phyloP scores from a whole-genome alignment of 805 yeast genomes.

The Lachancea thermotolerans region DNA sequence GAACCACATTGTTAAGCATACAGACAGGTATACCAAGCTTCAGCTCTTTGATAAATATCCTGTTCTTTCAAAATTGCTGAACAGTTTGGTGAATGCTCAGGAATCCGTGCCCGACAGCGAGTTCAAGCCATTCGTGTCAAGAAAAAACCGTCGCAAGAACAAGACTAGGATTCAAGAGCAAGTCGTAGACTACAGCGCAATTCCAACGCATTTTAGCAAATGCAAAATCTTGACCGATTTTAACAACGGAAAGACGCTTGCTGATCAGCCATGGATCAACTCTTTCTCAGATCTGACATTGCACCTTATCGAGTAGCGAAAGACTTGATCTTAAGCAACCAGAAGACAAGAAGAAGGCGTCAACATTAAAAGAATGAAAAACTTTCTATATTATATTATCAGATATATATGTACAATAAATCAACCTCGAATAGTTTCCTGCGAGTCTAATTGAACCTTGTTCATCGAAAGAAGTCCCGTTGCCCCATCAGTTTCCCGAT shows the following conservation, averaged over 20 bases:
- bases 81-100: constrained; percentile 5
- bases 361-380: not conserved
- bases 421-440: no score
- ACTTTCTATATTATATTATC: no score
- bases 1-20: constrained; percentile 47
- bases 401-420: no score
- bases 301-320: constrained; percentile 28
- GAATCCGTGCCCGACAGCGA: constrained; percentile 11
- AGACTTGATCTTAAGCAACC: no score
- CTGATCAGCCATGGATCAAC: constrained; percentile 38
- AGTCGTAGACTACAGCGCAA: constrained; percentile 17
- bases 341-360: no score
- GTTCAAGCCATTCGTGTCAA: constrained; percentile 21
- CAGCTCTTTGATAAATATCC: constrained; percentile 42
- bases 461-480: no score
- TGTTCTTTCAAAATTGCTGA: constrained; percentile 35
- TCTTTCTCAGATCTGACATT: constrained; percentile 48
- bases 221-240: constrained; percentile 22
- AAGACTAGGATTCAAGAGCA: constrained; percentile 14
- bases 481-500: no score
- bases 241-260: constrained; percentile 17
- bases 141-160: constrained; percentile 14
- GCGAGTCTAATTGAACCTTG: no score
- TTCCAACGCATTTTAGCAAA: constrained; percentile 15
- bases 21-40: constrained; percentile 42